Percentiles rank a stretch among this genome's conserved stretches.
phyloP scores from a whole-genome alignment of 192 early-diverging fungal species.

The Coemansia sp. region DNA sequence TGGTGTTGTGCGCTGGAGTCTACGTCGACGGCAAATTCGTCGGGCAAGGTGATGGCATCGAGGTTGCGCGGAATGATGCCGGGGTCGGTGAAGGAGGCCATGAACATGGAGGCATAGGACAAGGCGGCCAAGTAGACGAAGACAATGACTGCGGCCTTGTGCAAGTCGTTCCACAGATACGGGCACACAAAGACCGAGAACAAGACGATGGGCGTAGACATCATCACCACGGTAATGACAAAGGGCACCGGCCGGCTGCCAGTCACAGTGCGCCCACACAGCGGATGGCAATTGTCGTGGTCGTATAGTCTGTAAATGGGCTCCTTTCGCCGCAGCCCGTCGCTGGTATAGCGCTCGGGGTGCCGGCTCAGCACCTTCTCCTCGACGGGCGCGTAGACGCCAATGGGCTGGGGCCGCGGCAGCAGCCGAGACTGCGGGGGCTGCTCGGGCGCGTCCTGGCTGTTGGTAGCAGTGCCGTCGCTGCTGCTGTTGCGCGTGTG shows the following conservation, averaged over 20 bases:
- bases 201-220: constrained; percentile 59
- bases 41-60: constrained; percentile 55
- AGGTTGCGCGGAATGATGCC: constrained; percentile 74
- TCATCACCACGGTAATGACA: constrained; percentile 55
- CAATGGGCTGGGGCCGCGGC: constrained; percentile 21
- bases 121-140: constrained; percentile 67
- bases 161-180: constrained; percentile 61
- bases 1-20: neutral
- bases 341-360: constrained; percentile 38
- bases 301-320: constrained; percentile 51
- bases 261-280: constrained; percentile 64
- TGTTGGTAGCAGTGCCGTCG: constrained; percentile 17
- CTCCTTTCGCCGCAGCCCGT: constrained; percentile 39
- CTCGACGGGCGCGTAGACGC: constrained; percentile 40
- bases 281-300: constrained; percentile 60
- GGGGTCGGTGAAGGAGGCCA: constrained; percentile 75
- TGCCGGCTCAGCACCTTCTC: constrained; percentile 22
- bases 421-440: neutral
- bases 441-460: constrained; percentile 5
- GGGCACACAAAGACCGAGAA: constrained; percentile 68
- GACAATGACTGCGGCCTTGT: constrained; percentile 64
- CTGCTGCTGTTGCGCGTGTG: constrained; percentile 11
- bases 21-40: constrained; percentile 34
- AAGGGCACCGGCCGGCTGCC: constrained; percentile 66
- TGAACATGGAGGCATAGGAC: constrained; percentile 67